Evolutionary conservation across 2,329 filamentous ascomycete genomes (phyloP).

Genomic region (Hypocreales sp.): DNA sequence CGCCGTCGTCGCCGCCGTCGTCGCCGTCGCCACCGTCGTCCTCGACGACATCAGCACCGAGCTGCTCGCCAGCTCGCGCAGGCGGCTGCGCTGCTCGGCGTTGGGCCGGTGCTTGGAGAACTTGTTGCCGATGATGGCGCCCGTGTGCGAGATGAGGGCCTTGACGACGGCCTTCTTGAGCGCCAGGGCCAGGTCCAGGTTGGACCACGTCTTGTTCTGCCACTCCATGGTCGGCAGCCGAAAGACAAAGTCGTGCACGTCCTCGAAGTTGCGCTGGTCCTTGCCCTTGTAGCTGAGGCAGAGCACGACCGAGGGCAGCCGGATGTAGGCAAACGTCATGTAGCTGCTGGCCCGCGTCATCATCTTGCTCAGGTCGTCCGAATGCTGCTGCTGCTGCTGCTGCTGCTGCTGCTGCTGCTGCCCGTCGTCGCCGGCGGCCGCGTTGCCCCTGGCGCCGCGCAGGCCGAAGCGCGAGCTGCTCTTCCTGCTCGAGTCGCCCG

Average conservation of each 20-base stretch:
- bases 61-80: constrained; percentile 72
- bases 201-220: constrained; percentile 98
- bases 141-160: constrained; percentile 86
- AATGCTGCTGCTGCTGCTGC: constrained; percentile 33
- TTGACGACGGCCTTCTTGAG: constrained; percentile 91
- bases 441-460: constrained; percentile 23
- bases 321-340: constrained; percentile 93
- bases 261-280: constrained; percentile 87
- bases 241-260: constrained; percentile 96
- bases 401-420: not conserved
- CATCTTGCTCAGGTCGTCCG: constrained; percentile 93
- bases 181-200: constrained; percentile 80
- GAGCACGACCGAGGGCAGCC: constrained; percentile 85
- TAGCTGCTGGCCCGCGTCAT: constrained; percentile 88
- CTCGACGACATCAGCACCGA: constrained; percentile 42
- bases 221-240: constrained; percentile 88
- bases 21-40: constrained; percentile 6
- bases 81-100: constrained; percentile 60
- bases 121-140: constrained; percentile 95
- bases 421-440: constrained; percentile 31
- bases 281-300: constrained; percentile 96
- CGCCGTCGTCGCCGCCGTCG: not conserved
- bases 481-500: constrained; percentile 25
- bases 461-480: constrained; percentile 35
- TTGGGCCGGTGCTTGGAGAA: constrained; percentile 77